A percentile compares a stretch with the other conserved stretches of the same genome.
Conservation (phyloP, 1,284 basidiomycete genomes). For the Moniliophthora roreri region DNA sequence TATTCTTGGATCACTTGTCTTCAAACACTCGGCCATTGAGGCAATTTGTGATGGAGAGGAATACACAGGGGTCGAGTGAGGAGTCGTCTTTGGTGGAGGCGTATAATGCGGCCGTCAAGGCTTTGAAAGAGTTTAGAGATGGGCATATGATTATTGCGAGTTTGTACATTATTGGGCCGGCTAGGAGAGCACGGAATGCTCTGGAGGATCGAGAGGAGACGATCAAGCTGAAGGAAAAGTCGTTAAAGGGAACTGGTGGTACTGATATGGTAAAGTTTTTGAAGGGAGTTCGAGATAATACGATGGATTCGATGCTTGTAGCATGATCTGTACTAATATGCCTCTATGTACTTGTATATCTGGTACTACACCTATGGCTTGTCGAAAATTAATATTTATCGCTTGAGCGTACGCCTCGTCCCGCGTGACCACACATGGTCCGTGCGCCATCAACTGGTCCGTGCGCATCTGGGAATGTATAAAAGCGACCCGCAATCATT, state of each 20-base stretch:
- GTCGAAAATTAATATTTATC: too few relatives aligned
- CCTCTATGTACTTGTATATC: too few relatives aligned
- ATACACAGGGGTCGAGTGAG: conserved; percentile 18
- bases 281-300: conserved; percentile 75
- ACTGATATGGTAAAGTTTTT: conserved; percentile 78
- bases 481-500: conserved; percentile 6
- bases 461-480: conserved; percentile 16
- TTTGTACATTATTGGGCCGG: conserved; percentile 75
- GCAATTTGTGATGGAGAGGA: conserved; percentile 33
- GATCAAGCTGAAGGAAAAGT: conserved; percentile 16
- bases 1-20: conserved; percentile 76
- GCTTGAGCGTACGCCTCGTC: too few relatives aligned
- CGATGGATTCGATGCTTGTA: conserved; percentile 39
- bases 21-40: conserved; percentile 54
- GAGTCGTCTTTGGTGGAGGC: conserved; percentile 43
- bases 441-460: conserved; percentile 11
- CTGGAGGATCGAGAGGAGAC: conserved; percentile 9
- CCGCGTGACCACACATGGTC: too few relatives aligned
- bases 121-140: conserved; percentile 79
- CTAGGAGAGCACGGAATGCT: conserved; percentile 32
- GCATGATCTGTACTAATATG: too few relatives aligned
- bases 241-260: conserved; percentile 78
- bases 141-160: conserved; percentile 83
- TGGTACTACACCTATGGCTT: too few relatives aligned
- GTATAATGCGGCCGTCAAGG: conserved; percentile 72